Percentiles rank a stretch among this genome's conserved stretches.
These are phyloP conservation scores for Gloeostereum incarnatum DNA, from an alignment of 768 basidiomycete species.

Conservation along the genomic window DNA sequence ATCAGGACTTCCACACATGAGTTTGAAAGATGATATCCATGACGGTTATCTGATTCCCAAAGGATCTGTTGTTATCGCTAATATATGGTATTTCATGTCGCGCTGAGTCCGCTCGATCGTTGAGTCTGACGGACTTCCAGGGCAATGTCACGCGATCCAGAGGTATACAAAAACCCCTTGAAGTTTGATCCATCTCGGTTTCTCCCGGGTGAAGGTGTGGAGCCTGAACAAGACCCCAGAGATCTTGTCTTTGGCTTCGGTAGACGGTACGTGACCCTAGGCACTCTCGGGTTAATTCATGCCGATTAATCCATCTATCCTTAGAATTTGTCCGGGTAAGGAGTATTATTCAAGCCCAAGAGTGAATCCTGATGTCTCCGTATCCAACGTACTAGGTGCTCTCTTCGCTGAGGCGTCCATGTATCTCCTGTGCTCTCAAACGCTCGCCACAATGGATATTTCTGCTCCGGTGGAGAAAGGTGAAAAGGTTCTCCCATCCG, in stretches of 20 bases:
- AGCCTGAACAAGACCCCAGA: slow-evolving; percentile 11
- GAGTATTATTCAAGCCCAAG: slow-evolving; percentile 4
- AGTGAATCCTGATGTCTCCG: no score
- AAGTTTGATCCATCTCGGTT: slow-evolving; percentile 24
- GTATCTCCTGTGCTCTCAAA: slow-evolving; percentile 5
- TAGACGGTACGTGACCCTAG: slow-evolving; percentile 7
- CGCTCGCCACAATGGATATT: slow-evolving; percentile 13
- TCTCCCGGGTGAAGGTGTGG: slow-evolving; percentile 10
- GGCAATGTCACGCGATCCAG: slow-evolving; percentile 22
- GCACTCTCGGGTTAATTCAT: background rate
- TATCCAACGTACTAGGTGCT: no score
- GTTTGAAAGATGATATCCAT: slow-evolving; percentile 3
- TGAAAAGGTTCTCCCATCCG: slow-evolving; percentile 9
- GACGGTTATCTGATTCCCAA: slow-evolving; percentile 6
- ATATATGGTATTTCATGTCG: slow-evolving; percentile 11
- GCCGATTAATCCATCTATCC: background rate
- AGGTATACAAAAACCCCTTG: slow-evolving; percentile 19
- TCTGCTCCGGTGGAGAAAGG: slow-evolving; percentile 12
- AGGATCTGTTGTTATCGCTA: slow-evolving; percentile 7
- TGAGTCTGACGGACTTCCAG: slow-evolving; percentile 5
- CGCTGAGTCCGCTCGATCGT: background rate
- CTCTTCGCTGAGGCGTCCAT: no score
- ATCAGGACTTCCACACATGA: slow-evolving; percentile 4
- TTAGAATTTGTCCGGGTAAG: slow-evolving; percentile 1
- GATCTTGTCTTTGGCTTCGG: slow-evolving; percentile 20